phyloP scores from a whole-genome alignment of 1,284 basidiomycete genomes.

The Cutaneotrichosporon spelunceum region DNA sequence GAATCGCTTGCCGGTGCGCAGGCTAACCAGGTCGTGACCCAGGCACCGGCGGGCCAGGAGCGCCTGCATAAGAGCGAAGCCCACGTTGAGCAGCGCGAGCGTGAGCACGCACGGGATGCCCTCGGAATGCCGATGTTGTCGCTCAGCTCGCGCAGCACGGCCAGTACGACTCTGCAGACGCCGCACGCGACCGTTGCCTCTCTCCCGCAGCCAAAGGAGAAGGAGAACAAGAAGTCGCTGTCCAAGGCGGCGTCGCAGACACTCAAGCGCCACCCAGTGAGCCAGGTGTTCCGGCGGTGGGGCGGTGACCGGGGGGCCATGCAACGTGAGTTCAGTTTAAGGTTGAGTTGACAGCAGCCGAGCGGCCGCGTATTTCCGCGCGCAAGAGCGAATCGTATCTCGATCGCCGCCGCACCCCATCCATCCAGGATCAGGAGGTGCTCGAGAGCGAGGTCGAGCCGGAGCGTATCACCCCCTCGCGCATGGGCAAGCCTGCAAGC shows the following conservation, averaged over 20 bases:
- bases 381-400: slow-evolving; percentile 44
- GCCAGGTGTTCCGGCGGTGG: slow-evolving; percentile 15
- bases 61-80: slow-evolving; percentile 14
- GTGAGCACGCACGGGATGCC: background rate
- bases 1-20: slow-evolving; percentile 30
- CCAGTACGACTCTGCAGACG: background rate
- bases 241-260: slow-evolving; percentile 2
- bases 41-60: background rate
- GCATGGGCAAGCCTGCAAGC: background rate
- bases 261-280: slow-evolving; percentile 30
- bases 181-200: background rate
- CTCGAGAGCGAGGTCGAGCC: background rate
- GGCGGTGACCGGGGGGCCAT: background rate
- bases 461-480: background rate
- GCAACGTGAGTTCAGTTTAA: background rate
- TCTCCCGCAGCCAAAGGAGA: background rate
- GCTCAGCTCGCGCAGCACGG: background rate
- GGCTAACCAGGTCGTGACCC: slow-evolving; percentile 29
- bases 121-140: background rate
- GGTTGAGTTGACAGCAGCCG: slow-evolving; percentile 8
- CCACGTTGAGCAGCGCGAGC: background rate
- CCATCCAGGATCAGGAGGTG: background rate
- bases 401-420: background rate
- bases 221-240: background rate
- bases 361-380: slow-evolving; percentile 15